Base-by-base conservation (phyloP, 495 filamentous ascomycete genomes). In the Paragyromitra xinjiangensis region DNA sequence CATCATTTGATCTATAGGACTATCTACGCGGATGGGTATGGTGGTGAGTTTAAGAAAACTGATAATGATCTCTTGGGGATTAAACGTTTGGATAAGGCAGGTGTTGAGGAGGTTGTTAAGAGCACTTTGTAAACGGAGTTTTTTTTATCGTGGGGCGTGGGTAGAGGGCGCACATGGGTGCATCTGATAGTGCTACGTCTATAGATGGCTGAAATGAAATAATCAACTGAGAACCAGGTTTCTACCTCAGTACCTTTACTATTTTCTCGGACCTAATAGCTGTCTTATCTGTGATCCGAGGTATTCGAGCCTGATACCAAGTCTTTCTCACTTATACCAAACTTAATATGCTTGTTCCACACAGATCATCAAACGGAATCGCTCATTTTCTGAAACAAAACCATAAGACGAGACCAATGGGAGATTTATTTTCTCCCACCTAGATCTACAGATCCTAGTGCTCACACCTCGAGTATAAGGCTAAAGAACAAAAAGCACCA, bases 1-100 rank as follows among this genome's bases (percentile, higher is more conserved):
- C 45, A 85, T 34, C 39, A 84, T 37, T 80, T 88, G n/a, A 12
- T 81, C 4, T 61, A n/a, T 24, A 72, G 71, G 59, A 68, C 75
- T 5, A 81, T 85, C 71, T 87, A 81, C 68, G 85, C 81, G 0
- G 86, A 88, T 24, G 87, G 84, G 19, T 86, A 83, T 45, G 86
- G 86, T 0, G 81, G 83, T 3, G 84, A 83, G 0, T 83, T 86
- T 4, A 50, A 65, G 71, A 66, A 75, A 19, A 69, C 58, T 55
- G 71, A 80, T 26, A 88, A 88, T 78, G 81, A 84, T 40, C 61
- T 85, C 37, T 75, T 88, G 19, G 86, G 85, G 16, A 19, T 78
- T 9, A 53, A 39, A 73, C 34, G 58, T 16, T 63, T 85, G 70
- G 83, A 75, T 22, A 78, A 83, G n/a, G 77, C 24, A 3, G 81